Base-by-base conservation (phyloP, 352 stramenopile genomes). In the Saprolegnia parasitica region DNA sequence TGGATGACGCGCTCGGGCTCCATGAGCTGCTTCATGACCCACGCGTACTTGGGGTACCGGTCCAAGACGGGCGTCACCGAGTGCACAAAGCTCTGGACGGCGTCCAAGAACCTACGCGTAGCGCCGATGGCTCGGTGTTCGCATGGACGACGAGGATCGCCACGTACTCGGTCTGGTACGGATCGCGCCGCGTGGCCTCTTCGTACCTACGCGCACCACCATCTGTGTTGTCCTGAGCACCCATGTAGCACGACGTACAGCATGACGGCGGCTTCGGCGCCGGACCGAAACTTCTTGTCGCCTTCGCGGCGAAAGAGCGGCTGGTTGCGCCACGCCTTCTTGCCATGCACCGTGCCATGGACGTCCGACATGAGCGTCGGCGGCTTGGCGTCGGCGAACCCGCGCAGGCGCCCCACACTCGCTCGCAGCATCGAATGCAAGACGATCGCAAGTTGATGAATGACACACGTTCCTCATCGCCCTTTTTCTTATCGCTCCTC, bases 241-340 rank as follows among this genome's bases (percentile, higher is more conserved):
- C 1, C 26, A 66, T 55, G 6, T 15, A 18, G 8, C 11, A 37
- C 16, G 23, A 77, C 78, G 52, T 52, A 85, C 58, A 98, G 86
- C 76, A 99, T 96, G 58, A 98, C 93, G 56, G 93, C 92, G 40
- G 96, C 96, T 73, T 99, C 95, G 54, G 96, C 83, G 21, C 96
- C 96, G 40, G 96, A 98, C 73, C 96, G 96, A 83, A 99, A 97
- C 47, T 87, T 83, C 68, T 98, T 96, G 80, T 98, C 96, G 61
- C 96, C 95, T 63, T 97, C 92, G 70, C 95, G 93, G 55, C 95
- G 90, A 79, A 98, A 98, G 9, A 99, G 85, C 40, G 96, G 96
- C 76, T 98, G 98, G 83, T 98, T 98, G 72, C 96, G 91, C 95
- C 95, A 99, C 65, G 91, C 83, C 74, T 95, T 95, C 75, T 91